Base-by-base conservation (phyloP, 2,329 filamentous ascomycete species). In the Monosporascus sp. region DNA sequence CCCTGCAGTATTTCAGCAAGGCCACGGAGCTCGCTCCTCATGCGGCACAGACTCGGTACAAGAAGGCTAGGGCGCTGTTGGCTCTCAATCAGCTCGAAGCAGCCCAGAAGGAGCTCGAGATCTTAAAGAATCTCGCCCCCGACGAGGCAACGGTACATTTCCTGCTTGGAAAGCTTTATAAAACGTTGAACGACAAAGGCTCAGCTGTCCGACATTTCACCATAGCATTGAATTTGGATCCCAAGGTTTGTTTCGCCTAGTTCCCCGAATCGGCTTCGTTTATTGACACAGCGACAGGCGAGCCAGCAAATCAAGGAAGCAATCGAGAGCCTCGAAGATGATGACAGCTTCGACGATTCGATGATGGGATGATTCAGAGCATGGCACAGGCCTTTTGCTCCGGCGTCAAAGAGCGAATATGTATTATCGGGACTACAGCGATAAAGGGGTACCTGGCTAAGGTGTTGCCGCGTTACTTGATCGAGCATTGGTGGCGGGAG, bases 111-210 rank as follows among this genome's bases (percentile, higher is more conserved):
- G 94, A 99, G 68, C 77, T 99, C 51, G 85, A 91, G 70, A 81
- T 92, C n/a, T 74, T 99, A 55, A 94, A 95, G 67, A 90, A 96
- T 62, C 79, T 96, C 57, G 92, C 91, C 5, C 93, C 94, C 0
- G 92, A 99, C 65, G 93, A 97, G 70, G 90, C 93, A 5, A 96
- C 92, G 64, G 92, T 99, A 38, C 94, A 97, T 73, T 99, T 97
- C 75, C 76, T 96, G 58, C 84, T 99, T 40, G 95, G 92, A 20
- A 89, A 90, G 67, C 80, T 91, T 58, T 91, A 91, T 73, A 88
- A 88, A 70, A 79, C 77, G 52, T 77, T 89, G 64, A 85, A 84
- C 62, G 83, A 90, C 64, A 88, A 85, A 69, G 85, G 85, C 56
- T 80, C 85, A 63, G 92, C 94, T n/a, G 89, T 99, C 55, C 86